These are phyloP conservation scores for Termitomyces sp. DNA, from an alignment of 768 basidiomycete genomes.

Conservation along the genomic window DNA sequence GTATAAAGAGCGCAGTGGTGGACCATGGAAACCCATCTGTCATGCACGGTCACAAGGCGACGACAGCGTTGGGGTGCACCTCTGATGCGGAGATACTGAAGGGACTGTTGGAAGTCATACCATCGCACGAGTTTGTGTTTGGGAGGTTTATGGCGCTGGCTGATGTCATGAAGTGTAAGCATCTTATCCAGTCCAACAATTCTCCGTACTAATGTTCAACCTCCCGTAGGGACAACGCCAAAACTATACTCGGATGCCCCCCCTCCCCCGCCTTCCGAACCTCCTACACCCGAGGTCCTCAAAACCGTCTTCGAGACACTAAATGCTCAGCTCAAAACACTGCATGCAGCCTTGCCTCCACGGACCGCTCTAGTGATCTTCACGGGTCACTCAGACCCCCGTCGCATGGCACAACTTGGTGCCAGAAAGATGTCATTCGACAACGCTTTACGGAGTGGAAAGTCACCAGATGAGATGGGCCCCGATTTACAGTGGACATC, in stretches of 20 bases:
- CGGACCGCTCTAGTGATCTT: slow-evolving; percentile 82
- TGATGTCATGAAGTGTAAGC: slow-evolving; percentile 77
- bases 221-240: slow-evolving; percentile 52
- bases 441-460: slow-evolving; percentile 47
- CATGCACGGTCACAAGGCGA: slow-evolving; percentile 85
- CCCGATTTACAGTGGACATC: slow-evolving; percentile 66
- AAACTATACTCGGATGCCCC: slow-evolving; percentile 38
- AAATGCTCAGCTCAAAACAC: slow-evolving; percentile 50
- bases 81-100: slow-evolving; percentile 75
- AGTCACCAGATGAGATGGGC: slow-evolving; percentile 49
- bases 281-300: slow-evolving; percentile 29
- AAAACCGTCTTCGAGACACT: slow-evolving; percentile 39
- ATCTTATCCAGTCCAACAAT: not conserved
- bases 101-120: slow-evolving; percentile 53
- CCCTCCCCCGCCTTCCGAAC: slow-evolving; percentile 19
- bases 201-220: not conserved
- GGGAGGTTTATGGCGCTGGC: slow-evolving; percentile 80
- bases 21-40: slow-evolving; percentile 80
- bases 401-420: slow-evolving; percentile 69
- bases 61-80: slow-evolving; percentile 66
- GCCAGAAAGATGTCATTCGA: slow-evolving; percentile 73
- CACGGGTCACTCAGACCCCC: slow-evolving; percentile 86
- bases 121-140: slow-evolving; percentile 76
- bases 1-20: slow-evolving; percentile 60
- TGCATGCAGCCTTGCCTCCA: slow-evolving; percentile 68